Evolutionary conservation across 2,329 filamentous ascomycete species (phyloP).

Genomic region (Aspergillus cejpii): DNA sequence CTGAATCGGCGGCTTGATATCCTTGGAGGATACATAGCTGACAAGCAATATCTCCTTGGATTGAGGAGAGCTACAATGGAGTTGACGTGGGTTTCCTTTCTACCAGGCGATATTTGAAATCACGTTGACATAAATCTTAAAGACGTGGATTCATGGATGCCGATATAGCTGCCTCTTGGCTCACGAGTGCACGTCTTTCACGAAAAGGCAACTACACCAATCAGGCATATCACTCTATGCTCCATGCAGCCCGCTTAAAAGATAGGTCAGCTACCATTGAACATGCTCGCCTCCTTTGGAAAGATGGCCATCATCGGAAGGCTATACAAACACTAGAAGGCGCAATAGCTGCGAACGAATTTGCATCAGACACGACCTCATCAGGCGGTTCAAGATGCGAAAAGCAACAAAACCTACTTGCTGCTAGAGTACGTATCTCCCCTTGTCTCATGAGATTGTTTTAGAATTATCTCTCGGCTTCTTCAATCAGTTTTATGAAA

Average conservation of each 20-base stretch:
- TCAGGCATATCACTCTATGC: constrained; percentile 87
- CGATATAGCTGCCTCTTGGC: constrained; percentile 77
- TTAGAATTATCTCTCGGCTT: background rate
- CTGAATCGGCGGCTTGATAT: constrained; percentile 76
- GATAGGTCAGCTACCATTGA: constrained; percentile 88
- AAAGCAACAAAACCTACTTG: constrained; percentile 48
- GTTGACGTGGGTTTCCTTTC: constrained; percentile 43
- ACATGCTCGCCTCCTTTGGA: constrained; percentile 87
- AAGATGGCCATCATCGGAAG: constrained; percentile 85
- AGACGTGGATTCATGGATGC: constrained; percentile 55
- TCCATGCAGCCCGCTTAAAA: constrained; percentile 77
- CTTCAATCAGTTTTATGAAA: background rate
- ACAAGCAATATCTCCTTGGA: constrained; percentile 90
- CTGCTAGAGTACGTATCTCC: constrained; percentile 34
- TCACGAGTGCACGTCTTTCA: constrained; percentile 76
- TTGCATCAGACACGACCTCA: constrained; percentile 47
- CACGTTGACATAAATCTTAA: constrained; percentile 25
- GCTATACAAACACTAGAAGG: constrained; percentile 86
- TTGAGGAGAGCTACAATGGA: constrained; percentile 84
- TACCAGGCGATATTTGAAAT: background rate
- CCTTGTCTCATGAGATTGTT: background rate
- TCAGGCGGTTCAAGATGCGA: constrained; percentile 36
- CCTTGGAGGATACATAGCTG: constrained; percentile 77
- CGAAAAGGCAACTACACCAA: constrained; percentile 76
- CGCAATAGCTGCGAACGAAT: constrained; percentile 75